Conservation (phyloP, 2,329 filamentous ascomycete genomes). For the Pezicula carpinea region DNA sequence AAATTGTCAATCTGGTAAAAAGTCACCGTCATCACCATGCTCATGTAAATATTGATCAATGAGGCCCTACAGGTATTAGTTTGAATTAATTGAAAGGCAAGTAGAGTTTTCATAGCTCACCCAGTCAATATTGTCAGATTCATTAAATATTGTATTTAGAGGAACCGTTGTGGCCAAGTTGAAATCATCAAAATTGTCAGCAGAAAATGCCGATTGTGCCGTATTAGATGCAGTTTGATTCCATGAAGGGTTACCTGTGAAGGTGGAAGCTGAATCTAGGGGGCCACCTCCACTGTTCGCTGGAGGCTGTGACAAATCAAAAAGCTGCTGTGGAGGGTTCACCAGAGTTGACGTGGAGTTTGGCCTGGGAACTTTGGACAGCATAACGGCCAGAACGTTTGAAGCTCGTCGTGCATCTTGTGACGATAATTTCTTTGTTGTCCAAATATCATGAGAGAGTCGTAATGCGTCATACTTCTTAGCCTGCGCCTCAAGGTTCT, state of each 20-base stretch:
- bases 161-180: neutral
- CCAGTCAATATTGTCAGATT: slow-evolving; percentile 5
- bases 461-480: slow-evolving; percentile 5
- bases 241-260: too few species aligned
- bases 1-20: too few species aligned
- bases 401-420: slow-evolving; percentile 8
- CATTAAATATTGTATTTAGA: slow-evolving; percentile 2
- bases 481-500: neutral
- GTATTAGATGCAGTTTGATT: too few species aligned
- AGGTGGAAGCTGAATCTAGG: neutral
- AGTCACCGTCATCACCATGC: too few species aligned
- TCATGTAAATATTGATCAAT: slow-evolving; percentile 5
- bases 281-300: too few species aligned
- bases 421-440: neutral
- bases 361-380: slow-evolving; percentile 4
- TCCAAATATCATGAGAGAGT: slow-evolving; percentile 10
- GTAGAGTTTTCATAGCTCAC: neutral
- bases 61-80: neutral
- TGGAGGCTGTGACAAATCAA: too few species aligned
- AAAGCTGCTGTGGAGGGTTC: too few species aligned
- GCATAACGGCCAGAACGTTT: slow-evolving; percentile 8
- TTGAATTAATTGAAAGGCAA: neutral
- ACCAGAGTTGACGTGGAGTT: too few species aligned
- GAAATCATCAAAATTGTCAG: too few species aligned
- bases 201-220: too few species aligned